Conservation (phyloP, 148 eudicot species). For the Fallopia convolvulus region DNA sequence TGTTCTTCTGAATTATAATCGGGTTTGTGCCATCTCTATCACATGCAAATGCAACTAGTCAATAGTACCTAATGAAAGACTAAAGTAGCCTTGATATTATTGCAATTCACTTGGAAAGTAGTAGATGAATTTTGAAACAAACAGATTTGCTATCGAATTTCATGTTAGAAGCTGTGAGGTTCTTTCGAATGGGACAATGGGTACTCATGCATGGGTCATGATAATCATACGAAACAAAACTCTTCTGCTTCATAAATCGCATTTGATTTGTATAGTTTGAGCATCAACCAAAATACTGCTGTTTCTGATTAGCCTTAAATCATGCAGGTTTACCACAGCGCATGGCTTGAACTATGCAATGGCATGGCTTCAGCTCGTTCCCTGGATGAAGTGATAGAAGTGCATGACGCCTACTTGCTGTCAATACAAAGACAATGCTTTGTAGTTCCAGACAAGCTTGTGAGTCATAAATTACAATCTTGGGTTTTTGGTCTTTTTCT, state of each 20-base stretch:
- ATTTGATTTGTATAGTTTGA: background rate
- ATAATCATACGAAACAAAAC: background rate
- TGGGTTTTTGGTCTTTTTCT: background rate
- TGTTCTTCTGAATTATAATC: background rate
- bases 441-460: conserved; percentile 97
- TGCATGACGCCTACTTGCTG: conserved; percentile 85
- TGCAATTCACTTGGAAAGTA: background rate
- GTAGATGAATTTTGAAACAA: background rate
- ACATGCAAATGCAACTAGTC: background rate
- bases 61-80: background rate
- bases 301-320: background rate
- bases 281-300: background rate
- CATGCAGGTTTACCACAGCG: conserved; percentile 84
- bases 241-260: background rate
- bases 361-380: conserved; percentile 89
- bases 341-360: conserved; percentile 92
- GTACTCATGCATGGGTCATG: background rate
- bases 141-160: background rate
- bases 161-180: background rate
- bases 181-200: background rate
- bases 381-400: conserved; percentile 89
- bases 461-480: conserved; percentile 18
- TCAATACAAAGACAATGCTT: conserved; percentile 94
- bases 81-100: background rate
- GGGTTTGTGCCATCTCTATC: background rate